Base-by-base conservation (phyloP, 2,329 filamentous ascomycete species). In the Claviceps spartinae region DNA sequence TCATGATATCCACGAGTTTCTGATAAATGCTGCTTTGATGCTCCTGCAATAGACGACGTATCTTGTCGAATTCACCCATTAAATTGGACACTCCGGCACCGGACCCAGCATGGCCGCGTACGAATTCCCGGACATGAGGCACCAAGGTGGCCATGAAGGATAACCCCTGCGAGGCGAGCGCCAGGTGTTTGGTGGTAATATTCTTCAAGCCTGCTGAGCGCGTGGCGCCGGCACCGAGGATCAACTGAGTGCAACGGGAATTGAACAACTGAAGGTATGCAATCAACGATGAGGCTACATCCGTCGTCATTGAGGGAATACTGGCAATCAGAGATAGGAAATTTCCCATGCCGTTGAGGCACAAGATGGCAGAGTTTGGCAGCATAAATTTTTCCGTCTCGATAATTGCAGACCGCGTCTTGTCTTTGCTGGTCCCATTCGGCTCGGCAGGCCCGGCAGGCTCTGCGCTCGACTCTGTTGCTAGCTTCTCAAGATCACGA, bases 261-360 rank as follows among this genome's bases (percentile, higher is more conserved):
- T 98, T 96, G 75, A 97, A 98, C 4, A 95, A 76, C 58, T 93
- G 87, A 14, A 97, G 76, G 62, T 94, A 95, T 22, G 93, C 84
- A 43, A 96, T 74, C 11, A 98, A 77, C 0, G 83, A 84, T 2
- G 79, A 73, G 0, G 88, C 86, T 50, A 96, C 83, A 54, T 96
- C 89, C 2, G 83, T 75, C 1, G 88, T 86, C 81, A 96, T 90
- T 55, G 85, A 91, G 1, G 93, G 91, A 53, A 97, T 91, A 36
- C 83, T 84, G 5, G 86, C 77, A 53, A 91, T 83, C 4, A 98
- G 77, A 55, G 86, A 86, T 57, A 95, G 75, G 66, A 95, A 95
- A 16, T 83, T 79, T 54, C 88, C 83, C 57, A 96, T 83, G 49
- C 87, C 88, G 52, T 82, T 78, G 51, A 98, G 77, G 57, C 93